Evolutionary conservation across 768 basidiomycete species (phyloP).

Genomic region (Boletus reticuloceps): DNA sequence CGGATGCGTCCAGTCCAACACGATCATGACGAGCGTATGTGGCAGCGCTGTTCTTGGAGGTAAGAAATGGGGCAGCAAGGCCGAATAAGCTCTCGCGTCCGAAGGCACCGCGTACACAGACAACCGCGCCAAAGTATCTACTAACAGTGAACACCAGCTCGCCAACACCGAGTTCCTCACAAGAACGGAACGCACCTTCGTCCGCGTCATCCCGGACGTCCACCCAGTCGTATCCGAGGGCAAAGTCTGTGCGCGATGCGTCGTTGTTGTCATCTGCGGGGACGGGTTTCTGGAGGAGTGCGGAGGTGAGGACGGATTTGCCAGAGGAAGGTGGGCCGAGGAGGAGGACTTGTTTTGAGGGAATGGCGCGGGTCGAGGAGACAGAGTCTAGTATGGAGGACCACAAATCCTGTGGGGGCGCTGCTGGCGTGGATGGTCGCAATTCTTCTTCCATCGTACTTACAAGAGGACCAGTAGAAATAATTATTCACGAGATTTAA

Average conservation of each 20-base stretch:
- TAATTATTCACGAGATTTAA: not conserved
- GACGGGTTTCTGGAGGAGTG: conserved; percentile 66
- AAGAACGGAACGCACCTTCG: conserved; percentile 63
- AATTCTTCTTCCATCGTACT: conserved; percentile 37
- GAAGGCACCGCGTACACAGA: conserved; percentile 92
- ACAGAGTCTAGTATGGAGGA: conserved; percentile 88
- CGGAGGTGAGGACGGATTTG: conserved; percentile 72
- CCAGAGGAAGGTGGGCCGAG: conserved; percentile 79
- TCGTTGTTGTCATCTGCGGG: conserved; percentile 52
- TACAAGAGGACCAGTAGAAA: not conserved
- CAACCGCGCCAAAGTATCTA: conserved; percentile 85
- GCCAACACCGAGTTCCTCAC: not conserved
- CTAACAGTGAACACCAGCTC: not conserved
- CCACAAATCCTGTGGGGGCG: conserved; percentile 85
- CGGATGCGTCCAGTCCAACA: conserved; percentile 93
- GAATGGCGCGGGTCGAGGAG: conserved; percentile 74
- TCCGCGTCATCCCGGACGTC: conserved; percentile 91
- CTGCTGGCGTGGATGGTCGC: conserved; percentile 67
- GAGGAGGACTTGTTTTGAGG: conserved; percentile 83
- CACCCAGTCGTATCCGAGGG: conserved; percentile 89
- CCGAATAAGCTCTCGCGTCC: conserved; percentile 63
- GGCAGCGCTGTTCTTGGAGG: conserved; percentile 65
- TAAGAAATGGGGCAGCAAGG: conserved; percentile 74
- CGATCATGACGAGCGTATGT: conserved; percentile 78
- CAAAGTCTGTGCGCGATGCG: conserved; percentile 69